Base-by-base conservation (phyloP, 2,329 filamentous ascomycete species). In the Cadophora sp. region DNA sequence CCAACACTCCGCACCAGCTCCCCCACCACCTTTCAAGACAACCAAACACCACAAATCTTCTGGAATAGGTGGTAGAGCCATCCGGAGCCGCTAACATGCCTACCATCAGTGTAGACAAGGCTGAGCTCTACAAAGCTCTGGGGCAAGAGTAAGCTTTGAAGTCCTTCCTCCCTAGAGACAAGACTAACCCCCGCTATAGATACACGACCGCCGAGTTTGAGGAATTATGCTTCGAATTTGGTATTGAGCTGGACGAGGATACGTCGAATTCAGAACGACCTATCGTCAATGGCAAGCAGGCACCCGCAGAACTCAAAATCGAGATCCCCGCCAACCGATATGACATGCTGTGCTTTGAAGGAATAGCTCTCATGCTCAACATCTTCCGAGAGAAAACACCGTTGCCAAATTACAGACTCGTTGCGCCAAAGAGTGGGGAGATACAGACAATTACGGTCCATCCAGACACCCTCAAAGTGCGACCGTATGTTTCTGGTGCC, bases 341-440 rank as follows among this genome's bases (percentile, higher is more conserved):
- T 81, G 89, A 98, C 77, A 94, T 98, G 90, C 88, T 99, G 65
- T 98, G 95, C 82, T 97, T 97, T 82, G 96, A 98, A 83, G 95
- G 95, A 69, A 97, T 98, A 78, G 91, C 93, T 73, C 87, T 97
- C 79, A 97, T 97, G 86, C 87, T 98, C 74, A 97, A 97, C 80
- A 92, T 98, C 80, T 98, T 99, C 88, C 85, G 92, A 72, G 92
- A 89, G 71, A 91, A 89, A 75, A 83, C 87, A 65, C 81, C 89
- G 36, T 84, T 93, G 48, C 96, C 96, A 66, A 92, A 93, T 73
- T 98, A 93, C 84, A 86, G 84, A 74, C 81, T 97, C 62, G 87
- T 89, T 70, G 83, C 90, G 72, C 92, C 95, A 18, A 83, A 89
- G 66, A 86, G 86, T 75, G 91, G 91, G 68, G 84, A 94, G 78